Percentiles rank a stretch among this genome's conserved stretches.
Evolutionary conservation across 441 rosid species (phyloP).

Genomic region (Erodium trifolium): DNA sequence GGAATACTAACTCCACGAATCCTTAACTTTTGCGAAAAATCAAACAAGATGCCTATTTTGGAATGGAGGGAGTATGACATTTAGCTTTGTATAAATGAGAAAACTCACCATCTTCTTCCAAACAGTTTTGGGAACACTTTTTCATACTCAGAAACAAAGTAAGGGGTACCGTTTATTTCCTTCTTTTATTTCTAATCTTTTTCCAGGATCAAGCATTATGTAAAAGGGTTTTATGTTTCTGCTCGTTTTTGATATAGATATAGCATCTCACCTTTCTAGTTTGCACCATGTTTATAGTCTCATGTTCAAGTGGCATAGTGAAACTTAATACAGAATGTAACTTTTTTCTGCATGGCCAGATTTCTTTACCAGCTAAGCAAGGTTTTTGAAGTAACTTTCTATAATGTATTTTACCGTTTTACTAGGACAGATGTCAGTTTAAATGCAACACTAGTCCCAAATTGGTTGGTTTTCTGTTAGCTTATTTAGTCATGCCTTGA

Average conservation of each 20-base stretch:
- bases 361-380: background rate
- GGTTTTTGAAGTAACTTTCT: background rate
- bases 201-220: background rate
- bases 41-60: too few relatives aligned
- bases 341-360: background rate
- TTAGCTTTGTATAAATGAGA: background rate
- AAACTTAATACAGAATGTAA: background rate
- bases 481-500: background rate
- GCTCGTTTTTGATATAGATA: background rate
- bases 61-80: background rate
- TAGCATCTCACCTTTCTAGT: background rate
- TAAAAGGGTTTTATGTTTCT: background rate
- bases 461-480: background rate
- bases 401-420: background rate
- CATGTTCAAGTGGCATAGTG: background rate
- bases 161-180: background rate
- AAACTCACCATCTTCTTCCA: background rate
- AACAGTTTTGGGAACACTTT: background rate
- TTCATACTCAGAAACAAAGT: constrained; percentile 1
- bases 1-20: too few relatives aligned
- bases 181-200: background rate
- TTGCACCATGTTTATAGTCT: background rate
- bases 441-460: constrained; percentile 1
- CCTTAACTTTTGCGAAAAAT: too few relatives aligned
- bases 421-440: background rate